A percentile compares a stretch with the other conserved stretches of the same genome.
These are phyloP conservation scores for Crithidia mellificae DNA, from an alignment of 208 protist genomes.

Conservation along the genomic window DNA sequence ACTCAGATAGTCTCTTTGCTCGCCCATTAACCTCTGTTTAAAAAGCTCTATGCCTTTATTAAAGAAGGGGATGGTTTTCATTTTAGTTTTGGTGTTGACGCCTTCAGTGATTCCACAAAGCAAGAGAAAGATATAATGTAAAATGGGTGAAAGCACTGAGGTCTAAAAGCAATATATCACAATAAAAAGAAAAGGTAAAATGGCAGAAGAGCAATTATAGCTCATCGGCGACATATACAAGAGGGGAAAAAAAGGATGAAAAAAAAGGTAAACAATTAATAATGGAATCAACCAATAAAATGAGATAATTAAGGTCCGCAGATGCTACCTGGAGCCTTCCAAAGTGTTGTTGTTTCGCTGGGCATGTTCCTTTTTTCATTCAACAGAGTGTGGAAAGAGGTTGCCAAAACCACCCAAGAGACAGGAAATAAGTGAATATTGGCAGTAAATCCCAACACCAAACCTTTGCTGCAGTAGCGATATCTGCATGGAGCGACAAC, in stretches of 20 bases:
- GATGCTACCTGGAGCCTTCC: not conserved
- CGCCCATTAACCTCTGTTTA: no score
- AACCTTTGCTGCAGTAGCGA: not conserved
- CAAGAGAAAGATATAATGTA: not conserved
- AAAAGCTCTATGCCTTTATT: no score
- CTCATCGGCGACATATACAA: constrained; percentile 3
- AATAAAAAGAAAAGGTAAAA: constrained; percentile 22
- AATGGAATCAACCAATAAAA: constrained; percentile 11
- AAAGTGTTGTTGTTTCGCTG: no score
- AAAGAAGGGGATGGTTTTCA: no score
- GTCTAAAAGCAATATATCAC: not conserved
- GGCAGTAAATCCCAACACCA: not conserved
- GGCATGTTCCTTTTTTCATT: not conserved
- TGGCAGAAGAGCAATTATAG: constrained; percentile 18
- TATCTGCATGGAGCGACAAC: not conserved
- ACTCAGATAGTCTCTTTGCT: no score
- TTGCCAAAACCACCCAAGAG: not conserved
- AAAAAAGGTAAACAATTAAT: constrained; percentile 12
- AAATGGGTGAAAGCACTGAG: not conserved
- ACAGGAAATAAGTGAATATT: not conserved
- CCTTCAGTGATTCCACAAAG: not conserved
- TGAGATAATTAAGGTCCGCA: not conserved
- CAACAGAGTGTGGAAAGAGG: not conserved
- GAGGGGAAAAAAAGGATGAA: not conserved
- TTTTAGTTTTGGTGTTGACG: not conserved